Conservation (phyloP, 805 yeast genomes). For the Dipodascopsis uninucleata region DNA sequence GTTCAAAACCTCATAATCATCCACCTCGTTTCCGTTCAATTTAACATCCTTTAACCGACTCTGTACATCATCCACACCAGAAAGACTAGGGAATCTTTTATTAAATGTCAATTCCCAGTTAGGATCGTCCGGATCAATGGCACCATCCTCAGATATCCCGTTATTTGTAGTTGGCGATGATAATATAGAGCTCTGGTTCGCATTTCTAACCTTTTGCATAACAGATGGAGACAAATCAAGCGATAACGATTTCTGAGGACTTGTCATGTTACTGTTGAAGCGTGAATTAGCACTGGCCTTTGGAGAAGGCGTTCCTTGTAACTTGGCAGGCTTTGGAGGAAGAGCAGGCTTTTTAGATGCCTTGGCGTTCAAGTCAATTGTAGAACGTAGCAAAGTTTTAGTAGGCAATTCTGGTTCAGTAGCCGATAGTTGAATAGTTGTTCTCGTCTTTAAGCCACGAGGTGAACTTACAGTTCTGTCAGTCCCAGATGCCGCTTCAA, state of each 20-base stretch:
- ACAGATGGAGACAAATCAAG: neutral
- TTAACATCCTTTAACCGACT: too few species aligned
- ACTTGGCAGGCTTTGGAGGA: slow-evolving; percentile 11
- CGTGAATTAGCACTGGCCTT: neutral
- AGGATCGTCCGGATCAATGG: slow-evolving; percentile 2
- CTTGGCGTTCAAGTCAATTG: slow-evolving; percentile 5
- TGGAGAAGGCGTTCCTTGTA: slow-evolving; percentile 11
- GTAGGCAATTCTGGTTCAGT: slow-evolving; percentile 1
- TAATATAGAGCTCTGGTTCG: neutral
- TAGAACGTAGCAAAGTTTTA: slow-evolving; percentile 8
- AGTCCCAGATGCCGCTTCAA: too few species aligned
- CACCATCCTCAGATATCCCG: neutral
- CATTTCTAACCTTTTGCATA: neutral
- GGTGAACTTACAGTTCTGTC: too few species aligned
- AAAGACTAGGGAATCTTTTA: slow-evolving; percentile 3
- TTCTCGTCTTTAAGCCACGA: slow-evolving; percentile 1
- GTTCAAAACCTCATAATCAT: too few species aligned
- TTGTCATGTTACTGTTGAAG: neutral
- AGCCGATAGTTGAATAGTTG: slow-evolving; percentile 16
- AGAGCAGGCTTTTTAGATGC: slow-evolving; percentile 2
- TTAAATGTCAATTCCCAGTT: slow-evolving; percentile 5
- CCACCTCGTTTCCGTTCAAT: too few species aligned
- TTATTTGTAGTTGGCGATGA: neutral
- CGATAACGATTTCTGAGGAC: too few species aligned
- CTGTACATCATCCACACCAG: too few species aligned